Conservation (phyloP, 176 grass and related monocot species). For the Aegilops sharonensis region DNA sequence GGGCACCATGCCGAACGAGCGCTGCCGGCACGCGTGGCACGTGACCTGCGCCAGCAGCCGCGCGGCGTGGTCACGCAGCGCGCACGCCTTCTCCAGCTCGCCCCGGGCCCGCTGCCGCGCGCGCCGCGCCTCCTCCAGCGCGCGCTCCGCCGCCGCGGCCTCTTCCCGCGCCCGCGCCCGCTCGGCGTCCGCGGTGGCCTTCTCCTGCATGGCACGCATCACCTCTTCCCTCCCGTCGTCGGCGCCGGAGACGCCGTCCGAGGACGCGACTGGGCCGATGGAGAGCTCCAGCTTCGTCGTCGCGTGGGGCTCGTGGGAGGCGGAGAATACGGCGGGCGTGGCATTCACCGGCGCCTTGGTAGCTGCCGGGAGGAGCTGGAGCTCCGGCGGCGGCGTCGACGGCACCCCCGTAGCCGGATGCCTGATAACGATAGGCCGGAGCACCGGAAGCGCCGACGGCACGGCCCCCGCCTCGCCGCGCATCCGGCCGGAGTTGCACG, state of each 20-base stretch:
- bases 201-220: constrained; percentile 50
- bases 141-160: constrained; percentile 60
- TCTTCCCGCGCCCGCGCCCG: constrained; percentile 54
- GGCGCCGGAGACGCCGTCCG: neutral
- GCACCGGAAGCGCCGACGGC: constrained; percentile 24
- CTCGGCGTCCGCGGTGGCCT: constrained; percentile 49
- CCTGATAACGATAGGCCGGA: constrained; percentile 12
- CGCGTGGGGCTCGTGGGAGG: constrained; percentile 28
- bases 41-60: constrained; percentile 70
- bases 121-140: constrained; percentile 63
- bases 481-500: constrained; percentile 71
- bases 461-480: constrained; percentile 31
- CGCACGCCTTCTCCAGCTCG: constrained; percentile 70
- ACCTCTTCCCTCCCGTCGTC: constrained; percentile 17
- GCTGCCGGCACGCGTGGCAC: constrained; percentile 74
- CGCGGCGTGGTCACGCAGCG: constrained; percentile 60
- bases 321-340: neutral
- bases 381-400: constrained; percentile 34
- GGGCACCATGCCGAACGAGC: constrained; percentile 37
- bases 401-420: neutral
- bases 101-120: constrained; percentile 63
- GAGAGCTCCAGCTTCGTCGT: constrained; percentile 58
- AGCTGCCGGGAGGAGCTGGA: constrained; percentile 66
- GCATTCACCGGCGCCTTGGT: neutral
- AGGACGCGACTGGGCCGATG: constrained; percentile 29